These are phyloP conservation scores for Boletus sp. DNA, from an alignment of 768 basidiomycete genomes.

Conservation along the genomic window DNA sequence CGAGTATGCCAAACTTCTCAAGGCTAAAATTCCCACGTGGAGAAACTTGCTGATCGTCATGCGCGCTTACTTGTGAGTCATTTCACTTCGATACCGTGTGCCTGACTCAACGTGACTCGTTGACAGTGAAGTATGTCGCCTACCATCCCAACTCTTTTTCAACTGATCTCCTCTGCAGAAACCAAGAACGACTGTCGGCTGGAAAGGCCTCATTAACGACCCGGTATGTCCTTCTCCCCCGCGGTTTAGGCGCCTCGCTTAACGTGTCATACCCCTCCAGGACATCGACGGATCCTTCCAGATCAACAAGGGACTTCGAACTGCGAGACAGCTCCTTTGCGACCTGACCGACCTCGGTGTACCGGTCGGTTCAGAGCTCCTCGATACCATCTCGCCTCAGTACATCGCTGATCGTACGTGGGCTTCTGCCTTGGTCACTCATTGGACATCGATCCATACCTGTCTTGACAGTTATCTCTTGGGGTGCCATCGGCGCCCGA, in stretches of 20 bases:
- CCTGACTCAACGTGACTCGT: conserved; percentile 34
- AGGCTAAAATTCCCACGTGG: conserved; percentile 61
- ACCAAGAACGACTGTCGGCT: conserved; percentile 96
- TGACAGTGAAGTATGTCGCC: conserved; percentile 37
- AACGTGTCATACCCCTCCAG: conserved; percentile 5
- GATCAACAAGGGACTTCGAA: conserved; percentile 95
- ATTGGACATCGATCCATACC: neutral
- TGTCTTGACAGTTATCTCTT: conserved; percentile 57
- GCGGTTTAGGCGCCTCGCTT: neutral
- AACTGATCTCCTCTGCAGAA: conserved; percentile 49
- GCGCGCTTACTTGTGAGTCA: conserved; percentile 94
- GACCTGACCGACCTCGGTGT: conserved; percentile 88
- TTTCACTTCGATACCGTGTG: conserved; percentile 2
- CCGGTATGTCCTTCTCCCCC: conserved; percentile 40
- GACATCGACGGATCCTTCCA: conserved; percentile 91
- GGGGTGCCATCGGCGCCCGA: conserved; percentile 96
- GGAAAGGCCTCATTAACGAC: conserved; percentile 95
- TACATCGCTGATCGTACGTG: conserved; percentile 73
- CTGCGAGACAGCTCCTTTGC: conserved; percentile 83
- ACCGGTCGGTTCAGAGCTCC: conserved; percentile 91
- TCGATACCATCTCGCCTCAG: conserved; percentile 83
- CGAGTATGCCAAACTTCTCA: conserved; percentile 74
- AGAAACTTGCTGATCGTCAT: conserved; percentile 87
- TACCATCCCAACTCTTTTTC: neutral
- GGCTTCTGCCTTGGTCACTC: neutral